Percentiles rank a stretch among this genome's conserved stretches.
These are phyloP conservation scores for Sphagnum tenellum DNA, from an alignment of 225 moss, liverwort and hornwort genomes.

Conservation along the genomic window DNA sequence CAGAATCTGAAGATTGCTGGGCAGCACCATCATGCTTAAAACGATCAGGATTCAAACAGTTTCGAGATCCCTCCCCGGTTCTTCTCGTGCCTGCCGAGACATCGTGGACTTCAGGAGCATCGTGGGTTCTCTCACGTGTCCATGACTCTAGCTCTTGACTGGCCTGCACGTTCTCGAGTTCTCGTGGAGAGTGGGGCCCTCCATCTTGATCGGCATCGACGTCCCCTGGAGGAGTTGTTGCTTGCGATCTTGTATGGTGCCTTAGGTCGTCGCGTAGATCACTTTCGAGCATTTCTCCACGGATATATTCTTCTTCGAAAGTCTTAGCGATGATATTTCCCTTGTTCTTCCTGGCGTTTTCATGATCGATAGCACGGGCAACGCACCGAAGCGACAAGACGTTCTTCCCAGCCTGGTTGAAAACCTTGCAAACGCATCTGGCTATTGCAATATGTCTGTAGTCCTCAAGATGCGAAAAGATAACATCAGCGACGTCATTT, in stretches of 20 bases:
- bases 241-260: neutral
- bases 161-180: too few relatives aligned
- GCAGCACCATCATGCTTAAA: too few relatives aligned
- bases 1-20: too few relatives aligned
- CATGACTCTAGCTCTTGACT: too few relatives aligned
- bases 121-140: too few relatives aligned
- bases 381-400: conserved; percentile 14
- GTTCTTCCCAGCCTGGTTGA: conserved; percentile 1
- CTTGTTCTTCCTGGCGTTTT: conserved; percentile 1
- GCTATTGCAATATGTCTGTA: neutral
- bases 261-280: neutral
- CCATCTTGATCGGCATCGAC: neutral
- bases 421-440: conserved; percentile 8
- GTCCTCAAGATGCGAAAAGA: conserved; percentile 15
- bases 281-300: neutral
- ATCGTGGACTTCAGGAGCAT: too few relatives aligned
- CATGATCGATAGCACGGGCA: conserved; percentile 9
- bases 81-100: too few relatives aligned
- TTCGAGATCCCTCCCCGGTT: too few relatives aligned
- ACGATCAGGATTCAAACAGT: too few relatives aligned
- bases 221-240: neutral
- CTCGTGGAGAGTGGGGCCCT: too few relatives aligned
- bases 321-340: neutral
- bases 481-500: too few relatives aligned
- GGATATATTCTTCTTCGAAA: neutral